Evolutionary conservation across 139 green algal species (phyloP), one percentile per base, ranked within the genome.

Genomic region (Deuterostichococcus epilithicus): DNA sequence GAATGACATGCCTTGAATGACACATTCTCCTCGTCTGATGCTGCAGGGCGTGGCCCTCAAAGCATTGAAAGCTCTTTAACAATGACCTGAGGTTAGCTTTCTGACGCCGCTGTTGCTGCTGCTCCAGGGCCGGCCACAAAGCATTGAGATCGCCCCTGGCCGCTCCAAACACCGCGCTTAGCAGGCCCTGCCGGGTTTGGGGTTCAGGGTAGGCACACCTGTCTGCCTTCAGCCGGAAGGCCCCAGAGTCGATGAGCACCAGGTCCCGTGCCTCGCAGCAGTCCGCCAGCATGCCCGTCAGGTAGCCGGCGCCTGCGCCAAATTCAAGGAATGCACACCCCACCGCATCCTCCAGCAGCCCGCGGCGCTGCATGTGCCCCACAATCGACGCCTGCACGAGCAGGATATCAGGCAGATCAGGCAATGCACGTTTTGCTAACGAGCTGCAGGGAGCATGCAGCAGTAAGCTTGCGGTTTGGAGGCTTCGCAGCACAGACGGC

Each of bases 251-350:
- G 34, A 90, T 44, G 42, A 89, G 58, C 30, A 88, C 78, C 22
- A 87, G 32, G 26, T 72, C 34, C 10, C 38, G 10, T 2, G 26
- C 65, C 5, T 65, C 38, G 15, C 39, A 65, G 32, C 58, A 58
- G 25, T 84, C 81, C 1, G 65, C 73, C 66, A 91, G 74, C 77
- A 80, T 85, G 67, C n/a, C 60, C 22, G 73, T 82, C 23, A 95
- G 83, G 76, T 94, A 94, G n/a, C 84, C 91, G 47, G 88, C 90
- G 44, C 91, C 91, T 0, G 90, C 90, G 0, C 91, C 90, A 79
- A 92, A 88, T 80, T 95, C 87, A 18, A 94, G 73, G 26, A 84
- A 85, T 1, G 78, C 45, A 20, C 32, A 72, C n/a, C 42, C 67
- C 26, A 45, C 44, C 0, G 73, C 72, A 3, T 70, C 26, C 71